A percentile compares a stretch with the other conserved stretches of the same genome.
phyloP scores from a whole-genome alignment of 2,329 filamentous ascomycete species.

The Botryotinia narcissicola region DNA sequence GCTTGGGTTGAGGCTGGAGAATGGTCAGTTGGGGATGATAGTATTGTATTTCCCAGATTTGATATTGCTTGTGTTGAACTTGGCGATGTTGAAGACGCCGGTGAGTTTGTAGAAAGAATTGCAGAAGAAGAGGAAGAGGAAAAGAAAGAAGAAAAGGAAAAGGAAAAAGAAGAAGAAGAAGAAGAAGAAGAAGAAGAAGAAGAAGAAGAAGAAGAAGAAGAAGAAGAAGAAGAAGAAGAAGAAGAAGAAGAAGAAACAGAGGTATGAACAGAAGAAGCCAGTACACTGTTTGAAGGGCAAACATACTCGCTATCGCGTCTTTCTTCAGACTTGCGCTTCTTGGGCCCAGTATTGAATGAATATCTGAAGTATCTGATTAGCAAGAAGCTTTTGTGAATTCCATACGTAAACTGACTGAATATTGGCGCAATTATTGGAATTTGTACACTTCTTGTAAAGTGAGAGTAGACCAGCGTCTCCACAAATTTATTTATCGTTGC shows the following conservation, averaged over 20 bases:
- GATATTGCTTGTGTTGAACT: neutral
- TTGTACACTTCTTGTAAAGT: constrained; percentile 22
- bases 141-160: neutral
- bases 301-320: neutral
- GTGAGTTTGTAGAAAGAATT: neutral
- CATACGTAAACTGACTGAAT: neutral
- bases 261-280: neutral
- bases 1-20: neutral
- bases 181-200: neutral
- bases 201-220: neutral
- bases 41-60: neutral
- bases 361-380: constrained; percentile 8
- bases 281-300: neutral
- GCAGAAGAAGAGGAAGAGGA: neutral
- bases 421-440: neutral
- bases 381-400: neutral
- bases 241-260: neutral
- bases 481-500: constrained; percentile 28
- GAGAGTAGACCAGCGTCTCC: constrained; percentile 28
- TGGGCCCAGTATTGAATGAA: constrained; percentile 6
- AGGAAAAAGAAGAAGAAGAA: neutral
- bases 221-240: neutral
- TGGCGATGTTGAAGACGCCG: neutral
- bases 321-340: constrained; percentile 4
- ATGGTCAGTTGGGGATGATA: neutral